These are phyloP conservation scores for Mycena galericulata DNA, from an alignment of 768 basidiomycete species.

Conservation along the genomic window DNA sequence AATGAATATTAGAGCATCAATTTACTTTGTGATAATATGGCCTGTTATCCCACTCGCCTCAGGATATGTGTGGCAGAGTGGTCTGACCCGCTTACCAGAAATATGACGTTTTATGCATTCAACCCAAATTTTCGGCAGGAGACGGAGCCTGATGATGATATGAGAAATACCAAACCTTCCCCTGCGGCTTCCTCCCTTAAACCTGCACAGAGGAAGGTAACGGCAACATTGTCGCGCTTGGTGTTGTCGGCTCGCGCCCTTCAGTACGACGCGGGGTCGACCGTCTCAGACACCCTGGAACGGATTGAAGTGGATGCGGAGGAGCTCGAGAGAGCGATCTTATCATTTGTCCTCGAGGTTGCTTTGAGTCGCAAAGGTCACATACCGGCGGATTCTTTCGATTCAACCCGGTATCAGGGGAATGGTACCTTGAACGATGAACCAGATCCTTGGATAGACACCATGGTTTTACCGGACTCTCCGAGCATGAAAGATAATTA, in stretches of 20 bases:
- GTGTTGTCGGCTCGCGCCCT: conserved; percentile 93
- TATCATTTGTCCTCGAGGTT: conserved; percentile 76
- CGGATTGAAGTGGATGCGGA: conserved; percentile 83
- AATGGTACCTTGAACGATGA: conserved; percentile 28
- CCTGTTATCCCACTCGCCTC: too few species aligned
- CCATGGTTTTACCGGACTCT: conserved; percentile 31
- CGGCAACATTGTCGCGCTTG: conserved; percentile 89
- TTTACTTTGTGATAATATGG: too few species aligned
- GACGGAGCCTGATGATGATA: too few species aligned
- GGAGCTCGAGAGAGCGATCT: conserved; percentile 79
- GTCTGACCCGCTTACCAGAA: too few species aligned
- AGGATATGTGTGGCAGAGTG: too few species aligned
- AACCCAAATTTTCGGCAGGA: too few species aligned
- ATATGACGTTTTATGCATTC: too few species aligned
- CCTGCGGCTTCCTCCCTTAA: conserved; percentile 72
- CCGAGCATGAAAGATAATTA: conserved; percentile 2
- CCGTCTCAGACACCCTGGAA: conserved; percentile 69
- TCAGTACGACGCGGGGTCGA: conserved; percentile 80
- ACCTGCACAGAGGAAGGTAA: conserved; percentile 86
- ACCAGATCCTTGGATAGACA: conserved; percentile 28
- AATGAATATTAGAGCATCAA: too few species aligned
- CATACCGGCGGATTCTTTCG: conserved; percentile 39
- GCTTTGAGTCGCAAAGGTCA: conserved; percentile 55
- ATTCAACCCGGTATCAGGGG: conserved; percentile 24
- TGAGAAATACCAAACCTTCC: conserved; percentile 56